Evolutionary conservation across 2,329 filamentous ascomycete species (phyloP).

Genomic region (Pezicula radicicola): DNA sequence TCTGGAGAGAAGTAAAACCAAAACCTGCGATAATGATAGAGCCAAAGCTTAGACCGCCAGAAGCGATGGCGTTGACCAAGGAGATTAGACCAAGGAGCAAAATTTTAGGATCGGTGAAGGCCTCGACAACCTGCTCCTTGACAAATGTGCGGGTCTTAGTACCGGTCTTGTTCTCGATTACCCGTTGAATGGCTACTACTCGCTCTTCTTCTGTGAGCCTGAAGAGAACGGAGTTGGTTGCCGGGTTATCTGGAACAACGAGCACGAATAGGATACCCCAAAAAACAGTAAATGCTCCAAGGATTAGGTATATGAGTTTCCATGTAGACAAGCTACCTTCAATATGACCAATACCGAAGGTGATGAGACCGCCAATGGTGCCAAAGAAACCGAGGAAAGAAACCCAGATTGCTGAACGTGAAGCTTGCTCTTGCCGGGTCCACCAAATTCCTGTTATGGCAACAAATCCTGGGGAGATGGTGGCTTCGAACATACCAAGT

Average conservation of each 20-base stretch:
- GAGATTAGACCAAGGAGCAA: slow-evolving; percentile 12
- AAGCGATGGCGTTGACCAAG: slow-evolving; percentile 17
- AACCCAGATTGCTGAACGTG: slow-evolving; percentile 34
- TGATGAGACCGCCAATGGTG: slow-evolving; percentile 29
- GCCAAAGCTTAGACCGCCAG: slow-evolving; percentile 26
- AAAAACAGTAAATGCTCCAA: slow-evolving; percentile 23
- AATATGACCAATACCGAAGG: slow-evolving; percentile 34
- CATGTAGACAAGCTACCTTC: slow-evolving; percentile 34
- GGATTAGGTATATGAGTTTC: slow-evolving; percentile 21
- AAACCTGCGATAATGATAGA: slow-evolving; percentile 35
- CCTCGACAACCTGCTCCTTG: slow-evolving; percentile 18
- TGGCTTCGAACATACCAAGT: slow-evolving; percentile 20
- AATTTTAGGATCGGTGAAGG: slow-evolving; percentile 10
- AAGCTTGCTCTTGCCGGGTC: slow-evolving; percentile 31
- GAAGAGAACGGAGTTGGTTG: slow-evolving; percentile 30
- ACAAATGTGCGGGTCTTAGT: slow-evolving; percentile 15
- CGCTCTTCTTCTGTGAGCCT: slow-evolving; percentile 38
- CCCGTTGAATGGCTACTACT: slow-evolving; percentile 29
- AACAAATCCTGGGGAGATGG: slow-evolving; percentile 29
- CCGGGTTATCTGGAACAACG: slow-evolving; percentile 47
- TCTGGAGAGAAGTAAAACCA: slow-evolving; percentile 31
- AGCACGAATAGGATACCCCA: slow-evolving; percentile 37
- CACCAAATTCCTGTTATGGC: slow-evolving; percentile 34
- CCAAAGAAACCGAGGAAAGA: slow-evolving; percentile 47
- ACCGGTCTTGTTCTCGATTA: slow-evolving; percentile 21